Conservation (phyloP, 139 green algal species). For the Parachlorella kessleri region DNA sequence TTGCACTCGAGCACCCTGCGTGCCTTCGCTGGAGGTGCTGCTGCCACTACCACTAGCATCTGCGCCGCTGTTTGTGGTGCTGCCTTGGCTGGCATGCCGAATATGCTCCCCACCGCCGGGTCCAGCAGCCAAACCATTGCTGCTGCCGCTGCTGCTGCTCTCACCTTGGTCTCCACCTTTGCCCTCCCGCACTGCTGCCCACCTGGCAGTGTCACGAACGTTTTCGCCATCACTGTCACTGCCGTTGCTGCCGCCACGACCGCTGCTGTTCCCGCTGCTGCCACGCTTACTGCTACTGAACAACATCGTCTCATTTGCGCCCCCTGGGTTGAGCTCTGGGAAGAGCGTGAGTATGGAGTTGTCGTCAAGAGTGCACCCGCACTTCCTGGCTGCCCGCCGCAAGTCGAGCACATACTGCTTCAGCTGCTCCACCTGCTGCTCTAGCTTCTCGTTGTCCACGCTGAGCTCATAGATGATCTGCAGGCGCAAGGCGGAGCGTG, state of each 20-base stretch:
- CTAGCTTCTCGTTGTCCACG: neutral
- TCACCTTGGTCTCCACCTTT: neutral
- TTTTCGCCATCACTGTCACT: neutral
- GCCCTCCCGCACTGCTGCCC: neutral
- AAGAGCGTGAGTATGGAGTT: neutral
- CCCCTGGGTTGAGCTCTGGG: neutral
- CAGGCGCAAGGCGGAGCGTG: too few relatives aligned
- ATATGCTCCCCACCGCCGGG: too few relatives aligned
- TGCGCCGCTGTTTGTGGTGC: too few relatives aligned
- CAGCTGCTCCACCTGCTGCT: neutral
- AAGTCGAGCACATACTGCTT: slow-evolving; percentile 4
- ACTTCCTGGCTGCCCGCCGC: neutral
- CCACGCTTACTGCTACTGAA: too few relatives aligned
- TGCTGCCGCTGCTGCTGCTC: neutral
- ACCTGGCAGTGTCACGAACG: too few relatives aligned
- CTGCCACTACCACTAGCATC: too few relatives aligned
- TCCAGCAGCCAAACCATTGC: too few relatives aligned
- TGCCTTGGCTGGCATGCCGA: too few relatives aligned
- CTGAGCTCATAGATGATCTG: slow-evolving; percentile 1
- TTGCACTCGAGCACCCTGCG: too few relatives aligned
- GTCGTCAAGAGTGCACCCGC: neutral
- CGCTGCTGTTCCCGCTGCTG: neutral
- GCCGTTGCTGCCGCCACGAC: neutral
- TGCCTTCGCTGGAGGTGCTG: too few relatives aligned
- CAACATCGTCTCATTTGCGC: neutral